Conservation (phyloP, 345 rosid genomes). For the Capsella bursapastoris region DNA sequence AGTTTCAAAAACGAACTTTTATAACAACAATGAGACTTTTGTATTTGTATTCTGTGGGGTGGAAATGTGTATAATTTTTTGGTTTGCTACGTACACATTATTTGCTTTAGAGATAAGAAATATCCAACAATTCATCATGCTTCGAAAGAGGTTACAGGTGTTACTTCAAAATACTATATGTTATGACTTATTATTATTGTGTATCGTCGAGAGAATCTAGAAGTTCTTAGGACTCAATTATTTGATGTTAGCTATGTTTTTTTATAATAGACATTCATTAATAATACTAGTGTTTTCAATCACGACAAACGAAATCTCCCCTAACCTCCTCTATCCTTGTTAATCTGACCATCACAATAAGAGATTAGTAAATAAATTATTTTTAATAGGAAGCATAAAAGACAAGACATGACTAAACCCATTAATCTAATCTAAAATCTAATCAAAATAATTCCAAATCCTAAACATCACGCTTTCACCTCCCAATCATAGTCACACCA, state of each 20-base stretch:
- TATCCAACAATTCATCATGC: constrained; percentile 26
- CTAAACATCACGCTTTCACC: constrained; percentile 33
- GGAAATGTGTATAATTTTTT: too few relatives aligned
- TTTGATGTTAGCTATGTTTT: constrained; percentile 17
- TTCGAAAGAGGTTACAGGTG: constrained; percentile 29
- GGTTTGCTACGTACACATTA: background rate
- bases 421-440: constrained; percentile 8
- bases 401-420: background rate
- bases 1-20: too few relatives aligned
- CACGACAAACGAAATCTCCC: constrained; percentile 37
- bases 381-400: background rate
- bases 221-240: constrained; percentile 28
- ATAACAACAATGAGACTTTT: too few relatives aligned
- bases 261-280: background rate
- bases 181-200: background rate
- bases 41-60: too few relatives aligned
- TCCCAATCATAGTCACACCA: constrained; percentile 25
- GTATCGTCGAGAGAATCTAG: constrained; percentile 28
- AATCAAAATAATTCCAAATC: constrained; percentile 8
- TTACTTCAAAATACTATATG: background rate
- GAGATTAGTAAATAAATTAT: background rate
- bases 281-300: background rate
- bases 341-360: background rate
- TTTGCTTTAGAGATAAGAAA: constrained; percentile 29
- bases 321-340: constrained; percentile 27